A percentile compares a stretch with the other conserved stretches of the same genome.
Evolutionary conservation across 495 filamentous ascomycete species (phyloP).

Genomic region (Elasticomyces elasticus): DNA sequence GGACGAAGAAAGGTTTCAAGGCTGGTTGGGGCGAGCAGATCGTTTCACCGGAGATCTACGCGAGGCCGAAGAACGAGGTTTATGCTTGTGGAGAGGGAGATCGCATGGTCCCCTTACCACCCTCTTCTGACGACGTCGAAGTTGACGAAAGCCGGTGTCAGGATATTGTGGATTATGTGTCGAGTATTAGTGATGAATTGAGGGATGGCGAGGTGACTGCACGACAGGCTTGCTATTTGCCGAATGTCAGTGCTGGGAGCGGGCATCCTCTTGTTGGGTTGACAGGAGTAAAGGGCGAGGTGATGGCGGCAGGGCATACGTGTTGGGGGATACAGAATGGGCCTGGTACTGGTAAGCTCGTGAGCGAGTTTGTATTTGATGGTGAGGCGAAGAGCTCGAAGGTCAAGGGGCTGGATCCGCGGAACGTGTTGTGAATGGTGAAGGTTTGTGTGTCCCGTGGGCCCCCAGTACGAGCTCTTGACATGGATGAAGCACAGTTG

Average conservation of each 20-base stretch:
- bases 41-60: conserved; percentile 86
- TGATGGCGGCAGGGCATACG: conserved; percentile 83
- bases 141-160: conserved; percentile 70
- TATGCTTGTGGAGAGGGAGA: conserved; percentile 95
- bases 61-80: conserved; percentile 75
- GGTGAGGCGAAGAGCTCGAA: conserved; percentile 31
- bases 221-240: conserved; percentile 89
- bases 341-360: conserved; percentile 78
- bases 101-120: conserved; percentile 60
- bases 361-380: conserved; percentile 47
- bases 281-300: conserved; percentile 63
- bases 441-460: too few species aligned
- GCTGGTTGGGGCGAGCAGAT: conserved; percentile 32
- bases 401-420: conserved; percentile 29
- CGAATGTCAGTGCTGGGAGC: conserved; percentile 55
- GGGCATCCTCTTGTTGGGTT: conserved; percentile 67
- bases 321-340: conserved; percentile 72
- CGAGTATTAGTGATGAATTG: conserved; percentile 65
- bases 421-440: conserved; percentile 15
- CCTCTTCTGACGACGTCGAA: conserved; percentile 64
- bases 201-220: conserved; percentile 65
- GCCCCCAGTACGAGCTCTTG: too few species aligned
- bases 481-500: too few species aligned
- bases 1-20: conserved; percentile 30
- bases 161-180: conserved; percentile 76